Evolutionary conservation across 306 rosid species (phyloP).

Genomic region (Heteromeles arbutifolia): DNA sequence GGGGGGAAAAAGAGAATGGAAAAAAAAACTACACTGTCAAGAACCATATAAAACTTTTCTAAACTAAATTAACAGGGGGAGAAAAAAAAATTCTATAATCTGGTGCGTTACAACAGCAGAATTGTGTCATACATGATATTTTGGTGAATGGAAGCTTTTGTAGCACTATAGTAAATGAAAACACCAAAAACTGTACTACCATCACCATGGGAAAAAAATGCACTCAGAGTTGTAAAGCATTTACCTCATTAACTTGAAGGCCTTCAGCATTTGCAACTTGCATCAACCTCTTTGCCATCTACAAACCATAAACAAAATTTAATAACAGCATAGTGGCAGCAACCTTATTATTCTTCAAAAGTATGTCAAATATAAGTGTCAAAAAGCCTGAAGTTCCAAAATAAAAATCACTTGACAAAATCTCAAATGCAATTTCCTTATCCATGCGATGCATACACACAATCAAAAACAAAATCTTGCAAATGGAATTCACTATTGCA

Average conservation of each 20-base stretch:
- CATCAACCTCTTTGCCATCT: constrained; percentile 91
- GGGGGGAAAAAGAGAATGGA: not conserved
- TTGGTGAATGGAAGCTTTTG: not conserved
- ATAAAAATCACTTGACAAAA: too few species aligned
- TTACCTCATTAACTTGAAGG: constrained; percentile 83
- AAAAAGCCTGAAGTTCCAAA: not conserved
- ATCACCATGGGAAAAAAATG: constrained; percentile 12
- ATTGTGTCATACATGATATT: not conserved
- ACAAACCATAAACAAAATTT: constrained; percentile 33
- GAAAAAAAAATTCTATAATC: not conserved
- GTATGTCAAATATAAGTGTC: not conserved
- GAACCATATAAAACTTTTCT: not conserved
- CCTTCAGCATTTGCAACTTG: constrained; percentile 78
- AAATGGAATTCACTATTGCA: not conserved
- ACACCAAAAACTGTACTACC: not conserved
- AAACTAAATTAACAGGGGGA: not conserved
- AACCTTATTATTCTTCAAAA: not conserved
- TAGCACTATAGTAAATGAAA: not conserved
- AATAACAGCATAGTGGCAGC: not conserved
- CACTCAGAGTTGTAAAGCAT: not conserved
- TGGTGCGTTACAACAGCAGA: not conserved
- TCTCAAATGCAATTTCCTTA: not conserved
- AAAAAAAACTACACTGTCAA: not conserved
- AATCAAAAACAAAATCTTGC: not conserved
- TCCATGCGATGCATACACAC: not conserved